phyloP scores from a whole-genome alignment of 345 rosid species.

The Citrus inodora region DNA sequence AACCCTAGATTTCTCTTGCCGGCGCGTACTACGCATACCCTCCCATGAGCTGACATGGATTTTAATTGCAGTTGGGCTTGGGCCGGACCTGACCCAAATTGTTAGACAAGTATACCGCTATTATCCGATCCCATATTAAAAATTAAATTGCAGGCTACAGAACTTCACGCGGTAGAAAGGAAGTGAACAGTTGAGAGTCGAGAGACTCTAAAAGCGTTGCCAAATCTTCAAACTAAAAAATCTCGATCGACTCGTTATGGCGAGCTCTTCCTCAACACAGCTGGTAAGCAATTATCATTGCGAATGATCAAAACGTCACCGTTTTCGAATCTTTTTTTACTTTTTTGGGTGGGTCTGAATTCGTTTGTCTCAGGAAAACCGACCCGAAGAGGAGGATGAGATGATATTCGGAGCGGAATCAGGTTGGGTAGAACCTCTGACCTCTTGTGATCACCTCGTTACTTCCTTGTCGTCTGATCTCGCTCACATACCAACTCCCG shows the following conservation, averaged over 20 bases:
- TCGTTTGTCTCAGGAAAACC: constrained; percentile 25
- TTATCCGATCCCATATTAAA: too few species aligned
- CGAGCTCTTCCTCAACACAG: constrained; percentile 29
- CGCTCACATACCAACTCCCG: constrained; percentile 58
- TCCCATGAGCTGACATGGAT: too few species aligned
- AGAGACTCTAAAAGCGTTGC: neutral
- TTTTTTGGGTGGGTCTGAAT: neutral
- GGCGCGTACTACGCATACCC: neutral
- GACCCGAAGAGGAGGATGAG: constrained; percentile 31
- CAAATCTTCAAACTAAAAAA: accelerated
- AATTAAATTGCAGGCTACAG: neutral
- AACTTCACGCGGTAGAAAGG: neutral
- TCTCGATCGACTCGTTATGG: neutral
- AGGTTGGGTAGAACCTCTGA: constrained; percentile 91
- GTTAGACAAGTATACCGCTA: accelerated
- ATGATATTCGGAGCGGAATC: constrained; percentile 55
- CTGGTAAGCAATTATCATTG: constrained; percentile 5
- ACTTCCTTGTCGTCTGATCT: constrained; percentile 57
- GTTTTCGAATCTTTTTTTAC: too few species aligned
- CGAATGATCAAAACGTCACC: neutral
- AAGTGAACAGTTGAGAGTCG: neutral
- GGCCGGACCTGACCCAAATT: neutral
- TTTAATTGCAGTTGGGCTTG: neutral
- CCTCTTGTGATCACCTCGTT: constrained; percentile 70
- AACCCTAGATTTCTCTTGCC: neutral